phyloP scores from a whole-genome alignment of 148 eudicot species.

The Rhododendron kiyosumense region DNA sequence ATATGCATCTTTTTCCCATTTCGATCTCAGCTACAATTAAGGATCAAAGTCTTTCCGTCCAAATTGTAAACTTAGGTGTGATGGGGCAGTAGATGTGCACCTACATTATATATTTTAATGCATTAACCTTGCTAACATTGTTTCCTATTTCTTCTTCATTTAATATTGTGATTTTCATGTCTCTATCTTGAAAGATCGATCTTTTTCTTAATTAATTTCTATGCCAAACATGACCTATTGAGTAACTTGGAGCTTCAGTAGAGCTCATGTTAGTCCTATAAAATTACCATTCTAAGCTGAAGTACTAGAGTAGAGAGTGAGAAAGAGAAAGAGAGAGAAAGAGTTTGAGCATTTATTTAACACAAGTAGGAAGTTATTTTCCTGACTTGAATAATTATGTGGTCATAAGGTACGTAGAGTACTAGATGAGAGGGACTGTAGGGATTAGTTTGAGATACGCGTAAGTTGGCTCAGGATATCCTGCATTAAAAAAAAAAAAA shows the following conservation, averaged over 20 bases:
- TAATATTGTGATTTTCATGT: not conserved
- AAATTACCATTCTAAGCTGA: not conserved
- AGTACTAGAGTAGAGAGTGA: not conserved
- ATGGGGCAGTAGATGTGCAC: not conserved
- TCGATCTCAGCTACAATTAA: not conserved
- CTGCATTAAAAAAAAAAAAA: too few relatives aligned
- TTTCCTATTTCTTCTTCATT: not conserved
- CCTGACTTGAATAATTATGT: not conserved
- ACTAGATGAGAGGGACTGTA: too few relatives aligned
- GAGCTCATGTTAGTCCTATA: not conserved
- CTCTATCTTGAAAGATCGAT: not conserved
- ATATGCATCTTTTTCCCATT: not conserved
- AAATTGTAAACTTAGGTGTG: not conserved
- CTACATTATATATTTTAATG: too few relatives aligned
- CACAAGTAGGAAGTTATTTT: not conserved
- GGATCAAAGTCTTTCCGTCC: not conserved
- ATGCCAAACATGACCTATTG: not conserved
- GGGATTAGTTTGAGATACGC: too few relatives aligned
- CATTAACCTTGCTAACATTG: not conserved
- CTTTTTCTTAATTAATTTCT: not conserved
- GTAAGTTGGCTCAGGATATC: too few relatives aligned
- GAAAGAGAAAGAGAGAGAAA: conserved; percentile 8
- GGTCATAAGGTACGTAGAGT: not conserved
- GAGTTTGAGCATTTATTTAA: not conserved
- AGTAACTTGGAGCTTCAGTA: not conserved